Evolutionary conservation across 1,139 yeast species (phyloP).

Genomic region (Yarrowia galli): DNA sequence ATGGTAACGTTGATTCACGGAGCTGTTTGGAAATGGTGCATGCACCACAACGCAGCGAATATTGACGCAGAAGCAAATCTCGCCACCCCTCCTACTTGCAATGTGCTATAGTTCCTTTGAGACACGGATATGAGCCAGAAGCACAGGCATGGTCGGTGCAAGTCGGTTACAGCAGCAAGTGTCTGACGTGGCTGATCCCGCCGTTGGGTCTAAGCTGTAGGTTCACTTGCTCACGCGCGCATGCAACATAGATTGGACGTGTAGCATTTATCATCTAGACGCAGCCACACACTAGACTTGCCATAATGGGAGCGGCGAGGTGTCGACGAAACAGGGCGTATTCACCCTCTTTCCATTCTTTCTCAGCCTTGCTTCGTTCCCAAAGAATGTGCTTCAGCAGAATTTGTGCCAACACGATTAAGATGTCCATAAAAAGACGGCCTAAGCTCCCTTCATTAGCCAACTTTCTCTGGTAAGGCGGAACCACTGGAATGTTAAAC

Average conservation of each 20-base stretch:
- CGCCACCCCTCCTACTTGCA: constrained; percentile 12
- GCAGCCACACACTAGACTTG: constrained; percentile 11
- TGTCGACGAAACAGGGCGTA: background rate
- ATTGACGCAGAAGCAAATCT: constrained; percentile 13
- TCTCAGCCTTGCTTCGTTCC: constrained; percentile 2
- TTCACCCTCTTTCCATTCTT: background rate
- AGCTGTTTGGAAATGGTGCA: background rate
- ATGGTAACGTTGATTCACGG: background rate
- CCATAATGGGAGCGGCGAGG: background rate
- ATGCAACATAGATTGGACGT: constrained; percentile 9
- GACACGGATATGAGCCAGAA: background rate
- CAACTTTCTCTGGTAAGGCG: constrained; percentile 29
- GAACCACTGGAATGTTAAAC: constrained; percentile 26
- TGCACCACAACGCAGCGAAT: background rate
- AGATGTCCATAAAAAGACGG: constrained; percentile 34
- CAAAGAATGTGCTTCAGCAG: constrained; percentile 1
- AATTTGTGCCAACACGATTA: constrained; percentile 4
- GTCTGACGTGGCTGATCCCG: constrained; percentile 25
- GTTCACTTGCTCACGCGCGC: constrained; percentile 34
- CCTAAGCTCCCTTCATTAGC: constrained; percentile 12
- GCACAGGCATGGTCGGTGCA: background rate
- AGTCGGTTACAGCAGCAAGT: constrained; percentile 3
- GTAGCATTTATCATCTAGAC: background rate
- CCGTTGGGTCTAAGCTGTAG: constrained; percentile 25
- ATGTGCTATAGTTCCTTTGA: background rate